A percentile compares a stretch with the other conserved stretches of the same genome.
These are phyloP conservation scores for Solanum sejunctum DNA, from an alignment of 257 asterid species.

Conservation along the genomic window DNA sequence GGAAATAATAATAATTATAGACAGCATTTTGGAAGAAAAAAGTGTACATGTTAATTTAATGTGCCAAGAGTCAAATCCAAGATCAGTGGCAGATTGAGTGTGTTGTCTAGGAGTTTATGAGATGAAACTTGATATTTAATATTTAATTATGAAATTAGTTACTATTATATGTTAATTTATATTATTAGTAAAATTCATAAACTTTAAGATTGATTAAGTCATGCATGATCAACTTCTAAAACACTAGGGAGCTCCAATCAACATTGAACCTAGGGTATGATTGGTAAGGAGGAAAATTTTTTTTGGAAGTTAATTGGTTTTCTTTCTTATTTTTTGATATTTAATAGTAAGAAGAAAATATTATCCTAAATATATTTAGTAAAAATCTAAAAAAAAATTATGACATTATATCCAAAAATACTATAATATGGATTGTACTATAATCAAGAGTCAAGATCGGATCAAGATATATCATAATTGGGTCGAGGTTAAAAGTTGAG, in stretches of 20 bases:
- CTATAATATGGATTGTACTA: not conserved
- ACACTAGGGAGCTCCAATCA: not conserved
- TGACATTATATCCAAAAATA: not conserved
- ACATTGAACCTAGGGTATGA: not conserved
- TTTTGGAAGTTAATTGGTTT: not conserved
- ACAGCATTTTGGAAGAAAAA: not conserved
- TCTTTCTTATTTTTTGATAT: not conserved
- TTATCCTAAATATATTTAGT: not conserved
- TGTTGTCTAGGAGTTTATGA: not conserved
- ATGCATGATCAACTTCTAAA: not conserved
- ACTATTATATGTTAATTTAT: too few species aligned
- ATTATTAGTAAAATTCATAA: too few species aligned
- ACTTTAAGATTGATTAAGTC: not conserved
- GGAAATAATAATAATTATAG: not conserved
- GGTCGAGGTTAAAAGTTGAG: too few species aligned
- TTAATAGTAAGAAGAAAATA: not conserved
- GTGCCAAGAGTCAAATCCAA: not conserved
- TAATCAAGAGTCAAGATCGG: not conserved
- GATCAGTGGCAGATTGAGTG: not conserved
- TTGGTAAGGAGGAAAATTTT: not conserved
- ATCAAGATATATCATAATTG: too few species aligned
- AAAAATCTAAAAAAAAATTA: not conserved
- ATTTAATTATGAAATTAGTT: not conserved
- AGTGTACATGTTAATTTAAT: not conserved
- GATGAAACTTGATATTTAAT: not conserved